Evolutionary conservation across 192 early-diverging fungal species (phyloP).

Genomic region (Coemansia sp.): DNA sequence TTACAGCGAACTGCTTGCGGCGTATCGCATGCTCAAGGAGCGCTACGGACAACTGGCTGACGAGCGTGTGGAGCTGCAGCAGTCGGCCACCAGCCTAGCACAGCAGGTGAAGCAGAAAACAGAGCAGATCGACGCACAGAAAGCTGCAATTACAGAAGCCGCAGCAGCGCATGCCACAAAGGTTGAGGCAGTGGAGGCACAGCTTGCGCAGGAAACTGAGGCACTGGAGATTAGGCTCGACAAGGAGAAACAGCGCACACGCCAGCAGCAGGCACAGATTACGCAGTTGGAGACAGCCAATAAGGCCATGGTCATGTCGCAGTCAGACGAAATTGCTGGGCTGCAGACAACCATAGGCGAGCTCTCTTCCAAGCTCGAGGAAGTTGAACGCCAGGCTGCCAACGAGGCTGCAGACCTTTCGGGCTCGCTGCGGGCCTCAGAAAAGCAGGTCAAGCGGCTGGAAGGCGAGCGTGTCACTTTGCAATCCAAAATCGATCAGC

Average conservation of each 20-base stretch:
- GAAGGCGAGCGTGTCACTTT: constrained; percentile 29
- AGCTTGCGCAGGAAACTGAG: constrained; percentile 16
- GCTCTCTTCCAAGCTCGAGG: constrained; percentile 32
- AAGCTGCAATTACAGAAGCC: neutral
- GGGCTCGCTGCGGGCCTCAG: constrained; percentile 16
- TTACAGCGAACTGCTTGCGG: constrained; percentile 37
- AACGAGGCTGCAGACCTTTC: constrained; percentile 11
- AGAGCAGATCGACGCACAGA: constrained; percentile 10
- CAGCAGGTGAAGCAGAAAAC: constrained; percentile 2
- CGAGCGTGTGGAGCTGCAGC: constrained; percentile 12
- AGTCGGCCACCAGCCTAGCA: constrained; percentile 14
- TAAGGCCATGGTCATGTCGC: constrained; percentile 29
- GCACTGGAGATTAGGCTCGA: constrained; percentile 19
- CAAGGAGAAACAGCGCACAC: constrained; percentile 16
- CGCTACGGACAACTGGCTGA: constrained; percentile 30
- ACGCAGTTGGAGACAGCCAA: constrained; percentile 31
- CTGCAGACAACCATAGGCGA: constrained; percentile 33
- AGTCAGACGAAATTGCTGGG: constrained; percentile 23
- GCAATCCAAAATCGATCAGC: constrained; percentile 21
- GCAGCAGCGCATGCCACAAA: constrained; percentile 2
- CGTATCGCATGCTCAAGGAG: constrained; percentile 44
- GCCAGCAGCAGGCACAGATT: constrained; percentile 18
- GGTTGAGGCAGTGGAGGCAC: constrained; percentile 13
- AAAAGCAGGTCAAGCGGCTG: constrained; percentile 23
- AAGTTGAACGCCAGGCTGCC: constrained; percentile 19